Evolutionary conservation across 768 basidiomycete genomes (phyloP).

Genomic region (Tulasnella sp.): DNA sequence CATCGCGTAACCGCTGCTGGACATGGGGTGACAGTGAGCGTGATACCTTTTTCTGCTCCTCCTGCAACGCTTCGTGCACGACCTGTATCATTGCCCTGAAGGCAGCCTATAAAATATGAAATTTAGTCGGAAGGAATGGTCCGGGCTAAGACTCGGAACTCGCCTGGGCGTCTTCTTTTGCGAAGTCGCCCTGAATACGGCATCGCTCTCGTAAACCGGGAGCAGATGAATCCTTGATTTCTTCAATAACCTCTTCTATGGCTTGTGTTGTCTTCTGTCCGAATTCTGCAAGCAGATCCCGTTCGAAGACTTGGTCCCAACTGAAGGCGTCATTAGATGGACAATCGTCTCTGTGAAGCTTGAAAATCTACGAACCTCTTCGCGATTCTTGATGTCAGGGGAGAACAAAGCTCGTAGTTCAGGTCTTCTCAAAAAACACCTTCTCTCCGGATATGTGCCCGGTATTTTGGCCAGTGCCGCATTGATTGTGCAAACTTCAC

Average conservation of each 20-base stretch:
- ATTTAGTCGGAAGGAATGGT: not conserved
- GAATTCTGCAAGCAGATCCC: conserved; percentile 51
- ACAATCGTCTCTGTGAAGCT: not conserved
- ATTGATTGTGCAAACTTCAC: conserved; percentile 51
- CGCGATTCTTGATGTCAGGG: conserved; percentile 57
- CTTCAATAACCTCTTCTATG: conserved; percentile 46
- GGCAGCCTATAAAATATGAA: conserved; percentile 34
- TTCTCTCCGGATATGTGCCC: conserved; percentile 53
- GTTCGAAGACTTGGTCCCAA: conserved; percentile 59
- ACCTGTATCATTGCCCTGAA: conserved; percentile 39
- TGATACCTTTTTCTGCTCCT: conserved; percentile 57
- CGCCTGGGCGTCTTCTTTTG: conserved; percentile 48
- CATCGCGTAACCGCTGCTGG: conserved; percentile 47
- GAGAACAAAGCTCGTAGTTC: conserved; percentile 54
- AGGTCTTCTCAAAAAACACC: conserved; percentile 55
- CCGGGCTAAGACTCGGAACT: not conserved
- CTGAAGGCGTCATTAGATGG: conserved; percentile 32
- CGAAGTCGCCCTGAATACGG: conserved; percentile 48
- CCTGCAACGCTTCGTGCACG: conserved; percentile 49
- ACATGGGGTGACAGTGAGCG: conserved; percentile 56
- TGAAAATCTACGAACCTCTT: conserved; percentile 22
- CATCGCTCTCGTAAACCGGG: conserved; percentile 52
- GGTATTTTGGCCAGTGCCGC: conserved; percentile 60
- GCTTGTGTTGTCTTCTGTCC: conserved; percentile 39
- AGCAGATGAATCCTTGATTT: conserved; percentile 52